A percentile compares a stretch with the other conserved stretches of the same genome.
Evolutionary conservation across 306 rosid species (phyloP).

Genomic region (Sindora glabra): DNA sequence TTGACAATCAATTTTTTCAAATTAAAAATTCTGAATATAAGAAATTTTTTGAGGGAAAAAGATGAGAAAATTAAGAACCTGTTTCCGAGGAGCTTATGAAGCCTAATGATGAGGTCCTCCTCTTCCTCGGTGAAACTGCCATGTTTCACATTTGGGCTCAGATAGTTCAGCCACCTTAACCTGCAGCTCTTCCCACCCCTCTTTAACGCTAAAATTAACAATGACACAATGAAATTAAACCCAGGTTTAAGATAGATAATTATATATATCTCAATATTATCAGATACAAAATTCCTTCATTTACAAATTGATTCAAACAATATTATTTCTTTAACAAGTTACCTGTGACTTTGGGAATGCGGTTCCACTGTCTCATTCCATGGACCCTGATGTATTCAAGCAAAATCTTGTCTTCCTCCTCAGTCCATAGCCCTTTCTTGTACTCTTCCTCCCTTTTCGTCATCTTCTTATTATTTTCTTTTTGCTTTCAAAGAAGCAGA

Average conservation of each 20-base stretch:
- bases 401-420: constrained; percentile 32
- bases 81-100: constrained; percentile 32
- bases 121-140: constrained; percentile 23
- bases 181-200: constrained; percentile 30
- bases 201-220: constrained; percentile 6
- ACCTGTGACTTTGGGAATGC: constrained; percentile 27
- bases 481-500: background rate
- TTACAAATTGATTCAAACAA: too few species aligned
- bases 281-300: too few species aligned
- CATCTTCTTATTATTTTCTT: background rate
- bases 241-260: too few species aligned
- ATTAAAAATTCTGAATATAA: too few species aligned
- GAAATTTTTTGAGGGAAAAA: too few species aligned
- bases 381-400: constrained; percentile 15
- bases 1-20: too few species aligned
- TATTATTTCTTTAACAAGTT: too few species aligned
- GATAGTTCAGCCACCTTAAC: constrained; percentile 30
- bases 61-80: background rate
- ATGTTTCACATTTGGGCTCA: constrained; percentile 22
- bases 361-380: constrained; percentile 28
- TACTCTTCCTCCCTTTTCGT: constrained; percentile 7
- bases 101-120: constrained; percentile 25
- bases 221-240: too few species aligned
- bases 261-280: too few species aligned
- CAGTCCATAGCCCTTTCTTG: constrained; percentile 31